Percentiles rank a stretch among this genome's conserved stretches.
Conservation (phyloP, 306 rosid genomes). For the Quercus ilex region DNA sequence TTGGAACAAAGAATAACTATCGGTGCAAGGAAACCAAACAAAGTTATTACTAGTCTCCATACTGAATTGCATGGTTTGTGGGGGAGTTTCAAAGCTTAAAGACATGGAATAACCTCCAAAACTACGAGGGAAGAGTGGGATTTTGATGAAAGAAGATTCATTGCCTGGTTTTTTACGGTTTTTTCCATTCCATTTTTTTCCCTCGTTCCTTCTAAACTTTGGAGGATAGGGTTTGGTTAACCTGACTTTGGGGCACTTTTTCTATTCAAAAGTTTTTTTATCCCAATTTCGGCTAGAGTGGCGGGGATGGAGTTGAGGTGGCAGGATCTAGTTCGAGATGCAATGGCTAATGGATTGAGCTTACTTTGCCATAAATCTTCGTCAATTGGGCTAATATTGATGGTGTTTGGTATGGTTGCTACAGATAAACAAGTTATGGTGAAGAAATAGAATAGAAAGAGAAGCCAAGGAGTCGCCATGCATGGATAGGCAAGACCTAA, state of each 20-base stretch:
- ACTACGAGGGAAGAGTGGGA: not conserved
- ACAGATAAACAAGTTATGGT: not conserved
- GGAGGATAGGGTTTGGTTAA: not conserved
- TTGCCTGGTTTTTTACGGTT: not conserved
- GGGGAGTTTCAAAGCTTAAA: conserved; percentile 8
- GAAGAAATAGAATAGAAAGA: not conserved
- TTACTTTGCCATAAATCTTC: not conserved
- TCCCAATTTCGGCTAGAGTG: not conserved
- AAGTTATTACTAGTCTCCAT: not conserved
- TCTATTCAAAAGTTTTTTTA: not conserved
- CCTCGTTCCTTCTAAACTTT: not conserved
- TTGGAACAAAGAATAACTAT: not conserved
- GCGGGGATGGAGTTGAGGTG: not conserved
- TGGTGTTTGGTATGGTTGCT: not conserved
- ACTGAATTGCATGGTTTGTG: not conserved
- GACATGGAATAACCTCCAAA: not conserved
- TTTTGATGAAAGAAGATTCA: not conserved
- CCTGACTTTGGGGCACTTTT: not conserved
- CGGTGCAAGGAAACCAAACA: conserved; percentile 2
- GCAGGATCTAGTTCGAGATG: not conserved
- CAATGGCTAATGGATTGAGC: not conserved
- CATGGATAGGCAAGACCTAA: not conserved
- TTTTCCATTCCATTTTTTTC: not conserved
- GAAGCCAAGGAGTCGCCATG: not conserved
- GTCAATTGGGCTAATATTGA: not conserved